Conservation (phyloP, 495 filamentous ascomycete species). For the Echria macrotheca region DNA sequence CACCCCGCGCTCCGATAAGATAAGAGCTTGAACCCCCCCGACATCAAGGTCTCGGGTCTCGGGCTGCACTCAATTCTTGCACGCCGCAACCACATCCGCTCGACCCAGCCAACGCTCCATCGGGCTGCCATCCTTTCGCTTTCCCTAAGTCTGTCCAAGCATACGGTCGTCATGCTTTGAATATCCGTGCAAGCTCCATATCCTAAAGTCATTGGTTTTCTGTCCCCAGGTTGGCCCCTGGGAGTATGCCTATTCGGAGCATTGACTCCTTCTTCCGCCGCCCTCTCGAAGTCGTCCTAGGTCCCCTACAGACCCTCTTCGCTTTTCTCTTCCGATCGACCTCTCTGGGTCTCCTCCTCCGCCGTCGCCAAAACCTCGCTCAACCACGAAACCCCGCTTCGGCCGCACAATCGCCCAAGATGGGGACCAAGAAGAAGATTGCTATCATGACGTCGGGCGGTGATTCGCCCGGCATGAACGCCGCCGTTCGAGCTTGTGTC, state of each 20-base stretch:
- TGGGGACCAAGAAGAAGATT: constrained; percentile 66
- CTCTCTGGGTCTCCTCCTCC: constrained; percentile 17
- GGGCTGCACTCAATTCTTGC: background rate
- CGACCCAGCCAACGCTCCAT: background rate
- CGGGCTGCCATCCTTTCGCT: too few relatives aligned
- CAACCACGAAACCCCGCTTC: background rate
- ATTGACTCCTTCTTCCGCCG: constrained; percentile 15
- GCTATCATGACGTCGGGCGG: constrained; percentile 95
- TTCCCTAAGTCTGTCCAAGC: too few relatives aligned
- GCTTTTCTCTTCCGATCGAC: constrained; percentile 19
- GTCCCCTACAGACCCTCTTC: constrained; percentile 22
- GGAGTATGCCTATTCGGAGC: constrained; percentile 23
- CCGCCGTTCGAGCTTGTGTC: constrained; percentile 86
- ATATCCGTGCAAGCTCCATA: too few relatives aligned
- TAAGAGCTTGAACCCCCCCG: constrained; percentile 24
- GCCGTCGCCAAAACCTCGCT: background rate
- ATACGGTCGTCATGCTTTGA: too few relatives aligned
- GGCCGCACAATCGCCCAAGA: constrained; percentile 17
- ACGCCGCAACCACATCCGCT: background rate
- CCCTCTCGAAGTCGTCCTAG: constrained; percentile 20
- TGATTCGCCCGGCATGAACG: constrained; percentile 98
- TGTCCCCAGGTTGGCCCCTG: constrained; percentile 19
- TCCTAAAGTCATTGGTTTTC: constrained; percentile 8
- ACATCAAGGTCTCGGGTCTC: too few relatives aligned
- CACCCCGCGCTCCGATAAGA: constrained; percentile 31